Conservation (phyloP, 106 monocot genomes). For the Posidonia australis region DNA sequence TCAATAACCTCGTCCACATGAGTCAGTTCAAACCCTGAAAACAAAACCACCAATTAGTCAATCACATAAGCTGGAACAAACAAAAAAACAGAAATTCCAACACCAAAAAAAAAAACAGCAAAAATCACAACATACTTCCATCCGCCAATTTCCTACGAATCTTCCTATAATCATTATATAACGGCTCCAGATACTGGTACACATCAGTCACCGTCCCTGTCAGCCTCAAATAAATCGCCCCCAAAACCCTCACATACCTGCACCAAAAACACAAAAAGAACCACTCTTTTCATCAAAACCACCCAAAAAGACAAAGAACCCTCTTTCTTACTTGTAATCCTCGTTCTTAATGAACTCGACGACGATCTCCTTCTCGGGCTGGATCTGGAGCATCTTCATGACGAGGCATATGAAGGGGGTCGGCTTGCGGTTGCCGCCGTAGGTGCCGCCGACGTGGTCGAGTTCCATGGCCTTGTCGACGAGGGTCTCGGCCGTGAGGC, state of each 20-base stretch:
- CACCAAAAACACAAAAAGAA: not conserved
- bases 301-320: not conserved
- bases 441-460: conserved; percentile 89
- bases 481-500: conserved; percentile 89
- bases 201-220: conserved; percentile 81
- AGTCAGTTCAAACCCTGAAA: conserved; percentile 48
- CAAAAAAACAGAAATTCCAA: not conserved
- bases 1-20: conserved; percentile 94
- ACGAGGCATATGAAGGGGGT: conserved; percentile 91
- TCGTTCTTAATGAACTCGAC: conserved; percentile 99
- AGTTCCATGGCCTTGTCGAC: conserved; percentile 99
- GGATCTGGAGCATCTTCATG: conserved; percentile 99
- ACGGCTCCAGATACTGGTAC: conserved; percentile 85
- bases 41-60: not conserved
- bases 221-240: conserved; percentile 76
- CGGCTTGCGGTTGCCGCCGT: conserved; percentile 71
- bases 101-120: not conserved
- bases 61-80: not conserved
- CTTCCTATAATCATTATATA: conserved; percentile 93
- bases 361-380: conserved; percentile 96
- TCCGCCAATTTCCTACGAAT: conserved; percentile 45
- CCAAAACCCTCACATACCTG: conserved; percentile 83
- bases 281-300: not conserved
- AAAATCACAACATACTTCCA: conserved; percentile 43
- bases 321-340: conserved; percentile 92